Evolutionary conservation across 345 rosid species (phyloP).

Genomic region (Citropsis articulata): DNA sequence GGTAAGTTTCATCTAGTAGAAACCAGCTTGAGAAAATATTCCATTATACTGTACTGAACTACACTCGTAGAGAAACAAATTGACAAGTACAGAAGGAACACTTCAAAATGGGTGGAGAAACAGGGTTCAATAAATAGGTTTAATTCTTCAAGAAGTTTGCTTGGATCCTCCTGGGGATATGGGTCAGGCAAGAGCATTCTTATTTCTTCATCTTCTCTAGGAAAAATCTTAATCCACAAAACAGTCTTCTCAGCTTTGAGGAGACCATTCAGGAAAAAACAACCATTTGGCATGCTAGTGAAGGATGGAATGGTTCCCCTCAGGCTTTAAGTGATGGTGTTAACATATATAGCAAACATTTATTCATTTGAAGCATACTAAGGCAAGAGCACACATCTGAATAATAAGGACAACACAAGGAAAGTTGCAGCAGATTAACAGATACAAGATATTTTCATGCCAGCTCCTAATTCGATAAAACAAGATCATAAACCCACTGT

Average conservation of each 20-base stretch:
- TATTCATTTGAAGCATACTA: background rate
- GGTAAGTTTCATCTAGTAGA: background rate
- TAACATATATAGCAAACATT: background rate
- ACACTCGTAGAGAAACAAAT: background rate
- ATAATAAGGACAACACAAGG: background rate
- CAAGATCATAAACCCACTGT: constrained; percentile 21
- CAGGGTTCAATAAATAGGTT: background rate
- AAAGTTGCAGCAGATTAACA: background rate
- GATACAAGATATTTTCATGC: background rate
- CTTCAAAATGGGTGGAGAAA: background rate
- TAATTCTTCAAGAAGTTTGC: background rate
- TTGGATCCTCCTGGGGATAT: background rate
- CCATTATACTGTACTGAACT: background rate
- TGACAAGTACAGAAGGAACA: background rate
- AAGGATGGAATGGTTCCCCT: background rate
- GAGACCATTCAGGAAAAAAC: background rate
- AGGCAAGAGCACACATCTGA: background rate
- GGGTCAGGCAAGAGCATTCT: background rate
- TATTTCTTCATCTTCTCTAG: background rate
- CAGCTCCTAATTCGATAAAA: constrained; percentile 14
- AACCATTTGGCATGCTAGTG: background rate
- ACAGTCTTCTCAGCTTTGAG: background rate
- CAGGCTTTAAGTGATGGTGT: background rate
- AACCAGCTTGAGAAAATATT: background rate
- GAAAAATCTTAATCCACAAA: background rate